Base-by-base conservation (phyloP, 2,329 filamentous ascomycete species). In the Rutstroemia sp. region DNA sequence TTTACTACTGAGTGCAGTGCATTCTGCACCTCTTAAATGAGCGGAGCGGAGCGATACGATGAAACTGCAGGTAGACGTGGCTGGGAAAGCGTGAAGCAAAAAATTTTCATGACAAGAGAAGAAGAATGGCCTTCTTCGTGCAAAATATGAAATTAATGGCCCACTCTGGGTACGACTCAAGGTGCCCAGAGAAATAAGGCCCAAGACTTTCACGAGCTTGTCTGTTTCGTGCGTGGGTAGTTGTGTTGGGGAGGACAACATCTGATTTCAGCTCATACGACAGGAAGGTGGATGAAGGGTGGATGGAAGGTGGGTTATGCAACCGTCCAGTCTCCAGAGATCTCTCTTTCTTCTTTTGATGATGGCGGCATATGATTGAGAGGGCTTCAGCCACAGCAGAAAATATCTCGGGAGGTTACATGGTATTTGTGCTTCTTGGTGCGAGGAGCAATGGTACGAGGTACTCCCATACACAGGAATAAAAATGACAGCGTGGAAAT, bases 231-330 rank as follows among this genome's bases (percentile, higher is more conserved):
- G 9, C 49, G 49, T 27, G 9, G 30, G 42, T 52, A 42, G 42
- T 52, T 21, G 25, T 37, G 14, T 12, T 34, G 21, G 37, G 37
- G 23, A 2, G 23, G 12, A 54, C 34, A 27, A 39, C 34, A 54
- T 54, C 10, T 44, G 38, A 53, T 47, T 49, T 30, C 34, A 49
- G 44, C 34, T 54, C n/a, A 19, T 30, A 49, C 34, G 30, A 41
- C 44, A 54, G 44, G 52, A 49, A 49, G 52, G 52, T 54, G 44
- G 52, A 49, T 54, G 27, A 41, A 37, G 14, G 44, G 52, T 54
- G 44, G 52, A 49, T 54, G 27, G 41, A 37, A 19, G 18, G 41
- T 16, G 27, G 18, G 37, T 52, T 34, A 34, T 34, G 12, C 30
- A 34, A 34, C 30, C 30, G 30, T 34, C 30, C 30, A 34, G 39